These are phyloP conservation scores for Carex cristatella DNA, from an alignment of 176 grass and related monocot genomes.

Conservation along the genomic window DNA sequence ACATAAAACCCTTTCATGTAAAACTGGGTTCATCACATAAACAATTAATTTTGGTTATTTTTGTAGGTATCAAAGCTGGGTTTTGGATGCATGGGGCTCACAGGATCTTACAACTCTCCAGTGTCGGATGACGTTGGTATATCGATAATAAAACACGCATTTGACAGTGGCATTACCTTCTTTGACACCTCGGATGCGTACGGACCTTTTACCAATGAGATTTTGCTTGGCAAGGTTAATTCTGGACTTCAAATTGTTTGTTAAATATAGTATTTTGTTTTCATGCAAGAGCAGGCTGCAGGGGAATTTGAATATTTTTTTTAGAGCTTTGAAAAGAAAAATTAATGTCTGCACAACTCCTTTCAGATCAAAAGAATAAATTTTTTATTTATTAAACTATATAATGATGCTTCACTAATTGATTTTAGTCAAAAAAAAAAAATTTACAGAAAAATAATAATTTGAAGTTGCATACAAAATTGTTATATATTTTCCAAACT, in stretches of 20 bases:
- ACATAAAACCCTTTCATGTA: too few relatives aligned
- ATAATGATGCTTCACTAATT: too few relatives aligned
- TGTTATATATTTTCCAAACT: not conserved
- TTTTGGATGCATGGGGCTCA: conserved; percentile 45
- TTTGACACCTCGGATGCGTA: conserved; percentile 46
- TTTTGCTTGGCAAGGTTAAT: conserved; percentile 34
- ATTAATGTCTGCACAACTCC: too few relatives aligned
- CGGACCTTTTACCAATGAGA: conserved; percentile 32
- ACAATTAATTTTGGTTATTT: not conserved
- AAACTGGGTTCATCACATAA: too few relatives aligned
- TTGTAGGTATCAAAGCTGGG: conserved; percentile 32
- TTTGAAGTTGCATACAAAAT: not conserved
- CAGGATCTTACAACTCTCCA: conserved; percentile 7
- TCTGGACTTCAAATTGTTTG: not conserved
- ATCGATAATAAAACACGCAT: conserved; percentile 31
- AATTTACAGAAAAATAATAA: too few relatives aligned
- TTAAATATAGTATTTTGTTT: not conserved
- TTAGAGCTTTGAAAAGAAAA: too few relatives aligned
- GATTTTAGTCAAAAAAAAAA: too few relatives aligned
- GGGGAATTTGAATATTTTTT: too few relatives aligned
- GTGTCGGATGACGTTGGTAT: conserved; percentile 22
- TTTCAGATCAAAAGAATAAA: too few relatives aligned
- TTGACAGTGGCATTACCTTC: conserved; percentile 29
- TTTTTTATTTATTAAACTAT: too few relatives aligned
- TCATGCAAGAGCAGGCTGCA: too few relatives aligned